Evolutionary conservation across 495 filamentous ascomycete species (phyloP).

Genomic region (Penicillium crystallinum): DNA sequence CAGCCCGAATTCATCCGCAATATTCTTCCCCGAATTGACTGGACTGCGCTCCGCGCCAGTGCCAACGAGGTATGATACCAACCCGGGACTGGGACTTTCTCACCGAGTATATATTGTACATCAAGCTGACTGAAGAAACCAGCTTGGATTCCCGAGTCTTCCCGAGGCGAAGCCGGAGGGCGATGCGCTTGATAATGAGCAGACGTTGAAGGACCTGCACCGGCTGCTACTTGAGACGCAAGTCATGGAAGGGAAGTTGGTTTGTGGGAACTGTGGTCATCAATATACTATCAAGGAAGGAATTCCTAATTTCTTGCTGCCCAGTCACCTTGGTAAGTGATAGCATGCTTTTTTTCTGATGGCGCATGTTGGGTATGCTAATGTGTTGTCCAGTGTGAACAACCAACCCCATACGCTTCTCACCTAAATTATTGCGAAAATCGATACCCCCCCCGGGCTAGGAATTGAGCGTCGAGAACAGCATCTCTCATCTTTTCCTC

Average conservation of each 20-base stretch:
- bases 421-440: not conserved
- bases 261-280: slow-evolving; percentile 88
- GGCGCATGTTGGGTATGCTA: not conserved
- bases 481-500: not conserved
- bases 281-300: slow-evolving; percentile 91
- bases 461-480: not conserved
- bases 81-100: not conserved
- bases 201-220: slow-evolving; percentile 72
- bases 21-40: slow-evolving; percentile 82
- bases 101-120: slow-evolving; percentile 3
- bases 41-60: slow-evolving; percentile 68
- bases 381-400: slow-evolving; percentile 1
- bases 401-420: not conserved
- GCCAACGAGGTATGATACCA: slow-evolving; percentile 63
- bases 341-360: not conserved
- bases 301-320: slow-evolving; percentile 92
- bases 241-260: slow-evolving; percentile 77
- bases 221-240: slow-evolving; percentile 82
- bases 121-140: not conserved
- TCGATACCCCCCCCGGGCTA: slow-evolving; percentile 1
- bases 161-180: slow-evolving; percentile 60
- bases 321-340: slow-evolving; percentile 73
- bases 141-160: slow-evolving; percentile 81
- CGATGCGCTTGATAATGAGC: slow-evolving; percentile 53
- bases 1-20: slow-evolving; percentile 75